phyloP scores from a whole-genome alignment of 2,329 filamentous ascomycete species.

The Claviceps africana region DNA sequence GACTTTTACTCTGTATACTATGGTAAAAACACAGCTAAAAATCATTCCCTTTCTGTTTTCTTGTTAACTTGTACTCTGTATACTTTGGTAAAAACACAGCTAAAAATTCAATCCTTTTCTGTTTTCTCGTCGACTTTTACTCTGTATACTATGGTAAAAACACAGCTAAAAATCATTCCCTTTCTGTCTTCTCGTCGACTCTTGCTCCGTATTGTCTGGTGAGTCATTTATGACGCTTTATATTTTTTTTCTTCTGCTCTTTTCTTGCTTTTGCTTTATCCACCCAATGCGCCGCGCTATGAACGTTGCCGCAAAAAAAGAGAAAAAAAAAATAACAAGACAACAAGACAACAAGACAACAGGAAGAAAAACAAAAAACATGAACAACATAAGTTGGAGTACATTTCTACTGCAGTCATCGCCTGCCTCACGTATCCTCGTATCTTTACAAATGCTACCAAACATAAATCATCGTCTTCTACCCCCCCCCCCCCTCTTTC shows the following conservation, averaged over 20 bases:
- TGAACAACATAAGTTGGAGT: background rate
- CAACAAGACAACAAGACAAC: no score
- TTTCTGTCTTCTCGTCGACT: background rate
- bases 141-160: no score
- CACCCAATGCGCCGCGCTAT: constrained; percentile 11
- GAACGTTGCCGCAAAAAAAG: background rate
- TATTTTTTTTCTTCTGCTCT: background rate
- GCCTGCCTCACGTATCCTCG: background rate
- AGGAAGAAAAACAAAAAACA: no score
- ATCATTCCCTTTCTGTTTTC: no score
- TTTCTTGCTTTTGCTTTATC: background rate
- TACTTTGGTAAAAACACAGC: no score
- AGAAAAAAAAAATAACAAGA: background rate
- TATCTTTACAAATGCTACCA: background rate
- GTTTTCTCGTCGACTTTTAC: no score
- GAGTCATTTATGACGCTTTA: background rate
- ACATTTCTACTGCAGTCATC: background rate
- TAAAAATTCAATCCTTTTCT: no score
- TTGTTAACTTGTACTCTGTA: no score
- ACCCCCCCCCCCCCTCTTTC: background rate
- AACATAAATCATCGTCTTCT: background rate
- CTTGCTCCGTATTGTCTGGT: background rate
- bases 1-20: no score
- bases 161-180: no score
- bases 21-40: no score